phyloP scores from a whole-genome alignment of 306 rosid genomes.

The Begonia loranthoides region DNA sequence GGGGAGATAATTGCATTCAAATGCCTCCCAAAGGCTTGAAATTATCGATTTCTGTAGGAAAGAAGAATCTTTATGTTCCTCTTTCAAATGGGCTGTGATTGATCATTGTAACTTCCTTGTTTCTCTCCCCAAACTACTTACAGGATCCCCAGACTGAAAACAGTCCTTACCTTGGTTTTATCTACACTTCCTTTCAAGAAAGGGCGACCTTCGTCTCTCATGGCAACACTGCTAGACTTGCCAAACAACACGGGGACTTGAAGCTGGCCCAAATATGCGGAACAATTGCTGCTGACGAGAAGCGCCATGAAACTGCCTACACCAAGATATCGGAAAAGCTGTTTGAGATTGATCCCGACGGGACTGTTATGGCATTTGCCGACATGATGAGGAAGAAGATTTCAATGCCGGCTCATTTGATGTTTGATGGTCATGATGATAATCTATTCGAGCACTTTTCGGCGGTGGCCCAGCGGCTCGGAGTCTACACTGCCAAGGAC shows the following conservation, averaged over 20 bases:
- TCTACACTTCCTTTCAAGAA: slow-evolving; percentile 76
- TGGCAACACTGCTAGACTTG: slow-evolving; percentile 80
- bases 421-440: slow-evolving; percentile 69
- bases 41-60: too few species aligned
- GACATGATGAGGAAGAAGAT: slow-evolving; percentile 88
- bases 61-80: too few species aligned
- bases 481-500: slow-evolving; percentile 74
- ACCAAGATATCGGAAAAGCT: slow-evolving; percentile 77
- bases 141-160: slow-evolving; percentile 81
- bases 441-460: slow-evolving; percentile 59
- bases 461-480: slow-evolving; percentile 58
- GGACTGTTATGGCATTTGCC: slow-evolving; percentile 51
- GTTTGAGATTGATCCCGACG: slow-evolving; percentile 66
- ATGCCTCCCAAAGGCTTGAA: too few species aligned
- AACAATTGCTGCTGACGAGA: slow-evolving; percentile 66
- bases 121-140: neutral
- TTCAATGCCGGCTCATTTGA: slow-evolving; percentile 75
- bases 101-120: too few species aligned
- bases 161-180: slow-evolving; percentile 73
- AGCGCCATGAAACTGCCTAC: slow-evolving; percentile 77
- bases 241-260: slow-evolving; percentile 61
- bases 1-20: too few species aligned
- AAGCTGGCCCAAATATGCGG: slow-evolving; percentile 80
- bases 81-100: too few species aligned
- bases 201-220: slow-evolving; percentile 79